phyloP scores from a whole-genome alignment of 805 yeast genomes.

The Pichia scutulata region DNA sequence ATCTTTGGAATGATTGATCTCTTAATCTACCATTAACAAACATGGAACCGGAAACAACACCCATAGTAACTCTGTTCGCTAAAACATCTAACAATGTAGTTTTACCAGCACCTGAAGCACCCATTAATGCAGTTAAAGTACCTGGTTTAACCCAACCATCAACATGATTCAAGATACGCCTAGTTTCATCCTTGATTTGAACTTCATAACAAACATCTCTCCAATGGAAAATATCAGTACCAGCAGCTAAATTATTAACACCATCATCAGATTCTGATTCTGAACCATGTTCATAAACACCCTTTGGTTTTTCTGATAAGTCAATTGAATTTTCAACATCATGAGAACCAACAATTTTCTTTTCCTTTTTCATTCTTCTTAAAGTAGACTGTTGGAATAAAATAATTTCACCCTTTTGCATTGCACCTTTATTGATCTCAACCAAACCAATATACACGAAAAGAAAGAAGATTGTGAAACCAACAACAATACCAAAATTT shows the following conservation, averaged over 20 bases:
- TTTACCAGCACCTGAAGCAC: slow-evolving; percentile 60
- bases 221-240: slow-evolving; percentile 66
- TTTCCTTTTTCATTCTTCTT: slow-evolving; percentile 37
- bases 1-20: slow-evolving; percentile 43
- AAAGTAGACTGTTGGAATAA: slow-evolving; percentile 48
- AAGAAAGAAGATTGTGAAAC: slow-evolving; percentile 48
- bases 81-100: slow-evolving; percentile 48
- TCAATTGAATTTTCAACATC: slow-evolving; percentile 24
- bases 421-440: slow-evolving; percentile 53
- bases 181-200: slow-evolving; percentile 49
- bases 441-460: slow-evolving; percentile 43
- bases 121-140: slow-evolving; percentile 67
- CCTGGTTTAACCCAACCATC: slow-evolving; percentile 85
- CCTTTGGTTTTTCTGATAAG: slow-evolving; percentile 20
- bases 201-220: slow-evolving; percentile 65
- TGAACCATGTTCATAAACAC: slow-evolving; percentile 16
- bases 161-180: slow-evolving; percentile 55
- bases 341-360: slow-evolving; percentile 18
- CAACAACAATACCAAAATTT: slow-evolving; percentile 63
- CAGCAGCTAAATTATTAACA: slow-evolving; percentile 24
- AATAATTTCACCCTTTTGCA: slow-evolving; percentile 65
- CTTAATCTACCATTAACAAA: slow-evolving; percentile 47
- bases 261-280: slow-evolving; percentile 19
- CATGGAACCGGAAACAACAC: slow-evolving; percentile 52
- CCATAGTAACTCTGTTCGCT: slow-evolving; percentile 47